Percentiles rank a stretch among this genome's conserved stretches.
Conservation (phyloP, 805 yeast species). For the Ogataea populi-albae region DNA sequence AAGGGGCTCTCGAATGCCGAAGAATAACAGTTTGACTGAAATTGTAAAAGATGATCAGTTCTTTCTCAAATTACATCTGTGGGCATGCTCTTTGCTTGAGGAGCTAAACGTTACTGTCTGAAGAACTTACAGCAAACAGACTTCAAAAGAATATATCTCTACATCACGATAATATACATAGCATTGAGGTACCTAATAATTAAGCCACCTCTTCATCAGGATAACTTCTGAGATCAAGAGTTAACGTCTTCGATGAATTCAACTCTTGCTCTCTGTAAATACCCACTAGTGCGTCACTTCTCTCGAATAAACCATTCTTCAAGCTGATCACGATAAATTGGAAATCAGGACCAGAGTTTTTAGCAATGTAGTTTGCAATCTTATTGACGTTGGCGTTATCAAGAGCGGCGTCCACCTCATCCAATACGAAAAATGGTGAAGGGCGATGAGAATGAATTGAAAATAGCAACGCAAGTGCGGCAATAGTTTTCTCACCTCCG, state of each 20-base stretch:
- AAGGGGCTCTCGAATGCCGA: slow-evolving; percentile 47
- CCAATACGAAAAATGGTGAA: slow-evolving; percentile 92
- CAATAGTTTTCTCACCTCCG: slow-evolving; percentile 96
- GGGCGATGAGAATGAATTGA: slow-evolving; percentile 90
- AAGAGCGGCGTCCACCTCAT: slow-evolving; percentile 97
- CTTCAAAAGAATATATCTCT: too few relatives aligned
- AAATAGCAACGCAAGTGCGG: slow-evolving; percentile 88
- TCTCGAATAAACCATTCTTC: slow-evolving; percentile 82
- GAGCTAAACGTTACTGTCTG: slow-evolving; percentile 11
- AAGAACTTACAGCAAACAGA: too few relatives aligned
- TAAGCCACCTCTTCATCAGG: slow-evolving; percentile 35
- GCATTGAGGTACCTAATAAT: too few relatives aligned
- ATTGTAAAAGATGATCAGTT: slow-evolving; percentile 52
- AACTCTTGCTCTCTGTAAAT: slow-evolving; percentile 78
- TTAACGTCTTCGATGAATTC: slow-evolving; percentile 70
- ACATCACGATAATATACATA: too few relatives aligned
- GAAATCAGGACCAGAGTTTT: slow-evolving; percentile 70
- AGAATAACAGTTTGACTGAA: slow-evolving; percentile 54
- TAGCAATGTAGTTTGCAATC: slow-evolving; percentile 81
- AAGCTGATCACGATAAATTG: slow-evolving; percentile 93
- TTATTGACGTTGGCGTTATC: slow-evolving; percentile 84
- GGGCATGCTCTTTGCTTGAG: slow-evolving; percentile 55
- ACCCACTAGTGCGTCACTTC: slow-evolving; percentile 88
- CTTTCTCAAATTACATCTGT: slow-evolving; percentile 58
- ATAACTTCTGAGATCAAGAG: slow-evolving; percentile 67